These are phyloP conservation scores for Torulaspora delbrueckii DNA, from an alignment of 805 yeast species.

Conservation along the genomic window DNA sequence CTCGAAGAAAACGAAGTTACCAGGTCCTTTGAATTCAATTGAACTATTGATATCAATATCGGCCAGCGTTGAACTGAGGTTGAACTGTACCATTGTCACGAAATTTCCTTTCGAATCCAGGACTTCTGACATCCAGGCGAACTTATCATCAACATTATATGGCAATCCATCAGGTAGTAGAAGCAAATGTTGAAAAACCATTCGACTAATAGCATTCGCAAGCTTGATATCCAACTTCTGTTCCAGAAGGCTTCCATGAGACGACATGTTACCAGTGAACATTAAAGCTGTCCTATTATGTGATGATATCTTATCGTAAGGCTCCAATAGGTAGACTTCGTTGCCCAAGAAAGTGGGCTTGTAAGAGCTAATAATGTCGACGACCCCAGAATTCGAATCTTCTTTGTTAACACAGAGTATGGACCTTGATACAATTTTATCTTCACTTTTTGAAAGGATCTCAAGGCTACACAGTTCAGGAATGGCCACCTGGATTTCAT, in stretches of 20 bases:
- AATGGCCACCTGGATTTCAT: slow-evolving; percentile 47
- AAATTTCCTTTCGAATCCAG: slow-evolving; percentile 26
- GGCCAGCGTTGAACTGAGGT: slow-evolving; percentile 10
- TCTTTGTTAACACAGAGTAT: slow-evolving; percentile 14
- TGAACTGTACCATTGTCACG: slow-evolving; percentile 18
- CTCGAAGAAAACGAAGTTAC: slow-evolving; percentile 12
- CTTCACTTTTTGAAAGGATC: slow-evolving; percentile 25
- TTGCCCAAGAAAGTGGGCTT: slow-evolving; percentile 28
- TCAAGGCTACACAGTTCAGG: slow-evolving; percentile 45
- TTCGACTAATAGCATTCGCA: slow-evolving; percentile 21
- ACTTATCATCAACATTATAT: slow-evolving; percentile 27
- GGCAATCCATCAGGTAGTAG: slow-evolving; percentile 16
- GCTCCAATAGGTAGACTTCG: slow-evolving; percentile 25
- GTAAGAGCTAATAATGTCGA: slow-evolving; percentile 19
- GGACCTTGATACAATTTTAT: slow-evolving; percentile 20
- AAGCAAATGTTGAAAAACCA: slow-evolving; percentile 19
- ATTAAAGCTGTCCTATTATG: slow-evolving; percentile 8
- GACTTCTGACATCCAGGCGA: slow-evolving; percentile 33
- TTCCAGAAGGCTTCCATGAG: neutral
- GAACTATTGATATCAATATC: slow-evolving; percentile 7
- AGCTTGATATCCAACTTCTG: slow-evolving; percentile 13
- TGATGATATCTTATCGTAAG: slow-evolving; percentile 3
- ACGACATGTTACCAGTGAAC: slow-evolving; percentile 9
- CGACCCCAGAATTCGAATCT: neutral
- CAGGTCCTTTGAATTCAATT: slow-evolving; percentile 6